These are phyloP conservation scores for Neospora caninum DNA, from an alignment of 169 alveolate species.

Conservation along the genomic window DNA sequence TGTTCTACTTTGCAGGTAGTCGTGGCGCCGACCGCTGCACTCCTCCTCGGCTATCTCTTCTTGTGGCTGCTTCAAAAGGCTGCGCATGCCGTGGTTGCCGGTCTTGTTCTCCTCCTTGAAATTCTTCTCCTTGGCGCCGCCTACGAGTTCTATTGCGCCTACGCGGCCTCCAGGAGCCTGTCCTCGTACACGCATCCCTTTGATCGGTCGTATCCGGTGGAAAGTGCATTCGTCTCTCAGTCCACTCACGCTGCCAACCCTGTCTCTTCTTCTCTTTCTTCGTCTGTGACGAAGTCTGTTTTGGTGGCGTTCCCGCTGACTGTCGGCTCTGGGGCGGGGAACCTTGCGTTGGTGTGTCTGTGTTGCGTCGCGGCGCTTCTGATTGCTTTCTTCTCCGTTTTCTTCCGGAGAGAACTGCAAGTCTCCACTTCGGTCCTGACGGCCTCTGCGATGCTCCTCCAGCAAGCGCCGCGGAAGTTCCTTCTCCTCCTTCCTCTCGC, in stretches of 20 bases:
- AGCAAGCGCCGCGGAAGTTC: slow-evolving; percentile 35
- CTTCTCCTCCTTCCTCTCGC: slow-evolving; percentile 30
- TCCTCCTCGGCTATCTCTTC: slow-evolving; percentile 13
- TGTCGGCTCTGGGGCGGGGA: neutral
- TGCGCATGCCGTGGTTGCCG: neutral
- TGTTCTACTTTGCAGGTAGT: neutral
- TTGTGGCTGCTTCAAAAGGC: slow-evolving; percentile 53
- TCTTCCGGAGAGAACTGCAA: neutral
- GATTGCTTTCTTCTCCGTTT: neutral
- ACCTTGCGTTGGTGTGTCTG: neutral
- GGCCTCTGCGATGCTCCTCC: slow-evolving; percentile 43
- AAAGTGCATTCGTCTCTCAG: neutral
- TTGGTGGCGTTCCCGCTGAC: neutral
- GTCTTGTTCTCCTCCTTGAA: neutral
- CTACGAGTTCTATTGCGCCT: neutral
- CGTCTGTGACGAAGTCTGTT: neutral
- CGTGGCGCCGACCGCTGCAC: slow-evolving; percentile 33
- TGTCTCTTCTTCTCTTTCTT: neutral
- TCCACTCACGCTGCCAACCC: neutral
- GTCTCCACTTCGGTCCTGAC: slow-evolving; percentile 35
- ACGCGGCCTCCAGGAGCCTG: neutral
- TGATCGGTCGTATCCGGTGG: neutral
- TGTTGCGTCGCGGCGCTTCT: neutral
- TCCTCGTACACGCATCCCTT: neutral
- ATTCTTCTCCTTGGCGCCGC: neutral